Conservation (phyloP, 225 moss, liverwort and hornwort species). For the Antitrichia curtipendula region DNA sequence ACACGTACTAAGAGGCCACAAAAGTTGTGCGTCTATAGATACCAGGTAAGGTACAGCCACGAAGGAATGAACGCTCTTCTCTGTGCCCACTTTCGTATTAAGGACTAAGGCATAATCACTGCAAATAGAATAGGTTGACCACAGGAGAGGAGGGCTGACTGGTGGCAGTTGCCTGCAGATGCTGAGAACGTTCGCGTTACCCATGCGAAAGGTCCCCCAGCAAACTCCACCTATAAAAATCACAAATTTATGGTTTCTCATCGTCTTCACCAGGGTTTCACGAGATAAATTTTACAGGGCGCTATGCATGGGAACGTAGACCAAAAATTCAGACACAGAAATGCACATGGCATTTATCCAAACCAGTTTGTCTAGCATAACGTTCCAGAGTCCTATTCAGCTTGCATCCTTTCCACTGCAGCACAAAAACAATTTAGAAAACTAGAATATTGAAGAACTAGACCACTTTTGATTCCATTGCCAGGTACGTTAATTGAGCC, state of each 20-base stretch:
- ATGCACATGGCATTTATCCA: neutral
- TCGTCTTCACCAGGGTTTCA: neutral
- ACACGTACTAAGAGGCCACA: neutral
- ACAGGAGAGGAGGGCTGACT: slow-evolving; percentile 46
- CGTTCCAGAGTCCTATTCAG: neutral
- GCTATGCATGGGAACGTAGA: neutral
- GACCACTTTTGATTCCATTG: neutral
- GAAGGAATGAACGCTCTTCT: neutral
- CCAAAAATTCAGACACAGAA: neutral
- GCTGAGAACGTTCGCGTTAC: slow-evolving; percentile 79
- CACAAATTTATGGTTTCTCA: neutral
- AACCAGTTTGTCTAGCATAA: neutral
- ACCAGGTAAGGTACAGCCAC: neutral
- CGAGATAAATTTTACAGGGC: neutral
- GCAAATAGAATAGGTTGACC: neutral
- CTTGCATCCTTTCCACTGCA: neutral
- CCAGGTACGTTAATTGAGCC: neutral
- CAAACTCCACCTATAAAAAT: slow-evolving; percentile 73
- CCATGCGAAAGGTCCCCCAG: slow-evolving; percentile 88
- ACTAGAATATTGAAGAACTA: neutral
- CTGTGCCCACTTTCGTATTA: neutral
- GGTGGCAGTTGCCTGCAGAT: slow-evolving; percentile 71
- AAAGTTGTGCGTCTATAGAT: neutral
- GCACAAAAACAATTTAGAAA: neutral
- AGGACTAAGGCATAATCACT: neutral